These are phyloP conservation scores for Aspergillus bertholletiae DNA, from an alignment of 495 filamentous ascomycete genomes.

Conservation along the genomic window DNA sequence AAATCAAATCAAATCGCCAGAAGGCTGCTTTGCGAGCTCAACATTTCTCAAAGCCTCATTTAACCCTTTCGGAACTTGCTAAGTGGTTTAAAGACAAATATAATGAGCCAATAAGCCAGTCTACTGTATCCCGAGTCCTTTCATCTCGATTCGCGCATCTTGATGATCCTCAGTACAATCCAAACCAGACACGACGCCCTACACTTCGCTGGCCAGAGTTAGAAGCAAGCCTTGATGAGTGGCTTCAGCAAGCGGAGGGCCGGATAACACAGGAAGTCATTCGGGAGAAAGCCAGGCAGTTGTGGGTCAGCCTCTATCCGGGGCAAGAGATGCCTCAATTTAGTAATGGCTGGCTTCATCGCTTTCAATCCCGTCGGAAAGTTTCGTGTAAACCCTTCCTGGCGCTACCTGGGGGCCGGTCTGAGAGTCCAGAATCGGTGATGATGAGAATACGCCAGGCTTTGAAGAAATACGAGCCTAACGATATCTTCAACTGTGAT, in stretches of 20 bases:
- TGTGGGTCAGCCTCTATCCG: background rate
- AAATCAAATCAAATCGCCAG: background rate
- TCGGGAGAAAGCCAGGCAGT: background rate
- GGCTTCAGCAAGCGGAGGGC: background rate
- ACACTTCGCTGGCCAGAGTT: slow-evolving; percentile 3
- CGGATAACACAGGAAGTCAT: background rate
- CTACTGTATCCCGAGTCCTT: background rate
- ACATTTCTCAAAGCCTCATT: background rate
- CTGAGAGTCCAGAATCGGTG: too few species aligned
- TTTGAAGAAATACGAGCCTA: slow-evolving; percentile 4
- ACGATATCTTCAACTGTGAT: slow-evolving; percentile 31
- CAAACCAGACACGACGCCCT: background rate
- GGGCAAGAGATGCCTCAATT: background rate
- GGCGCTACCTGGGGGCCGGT: too few species aligned
- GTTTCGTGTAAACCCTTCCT: background rate
- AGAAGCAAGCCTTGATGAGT: background rate
- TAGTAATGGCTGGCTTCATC: slow-evolving; percentile 7
- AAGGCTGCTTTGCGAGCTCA: background rate
- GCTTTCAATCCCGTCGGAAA: background rate
- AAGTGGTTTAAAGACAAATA: slow-evolving; percentile 2
- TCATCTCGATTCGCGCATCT: background rate
- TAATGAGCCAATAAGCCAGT: background rate
- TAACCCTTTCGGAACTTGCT: background rate
- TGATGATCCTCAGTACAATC: background rate
- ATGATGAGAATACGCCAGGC: background rate